Evolutionary conservation across 1,139 yeast genomes (phyloP).

Genomic region (Sugiyamaella pinicola): DNA sequence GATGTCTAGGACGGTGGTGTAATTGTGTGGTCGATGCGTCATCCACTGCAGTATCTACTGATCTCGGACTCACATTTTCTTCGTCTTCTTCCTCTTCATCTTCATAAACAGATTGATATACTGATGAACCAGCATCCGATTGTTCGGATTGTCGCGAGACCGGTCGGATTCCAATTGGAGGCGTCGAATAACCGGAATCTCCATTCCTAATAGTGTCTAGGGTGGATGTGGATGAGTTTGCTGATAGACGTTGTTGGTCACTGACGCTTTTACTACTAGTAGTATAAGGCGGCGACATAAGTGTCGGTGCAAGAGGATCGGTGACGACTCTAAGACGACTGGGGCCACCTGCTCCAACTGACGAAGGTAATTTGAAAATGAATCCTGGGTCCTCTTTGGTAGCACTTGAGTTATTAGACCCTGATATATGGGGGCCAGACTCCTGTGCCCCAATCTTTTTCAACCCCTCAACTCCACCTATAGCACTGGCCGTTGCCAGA

Average conservation of each 20-base stretch:
- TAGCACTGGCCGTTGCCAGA: neutral
- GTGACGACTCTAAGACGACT: conserved; percentile 13
- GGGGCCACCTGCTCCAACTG: conserved; percentile 13
- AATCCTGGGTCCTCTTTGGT: conserved; percentile 17
- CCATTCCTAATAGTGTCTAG: neutral
- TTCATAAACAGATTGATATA: conserved; percentile 13
- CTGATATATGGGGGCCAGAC: too few relatives aligned
- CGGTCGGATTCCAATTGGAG: conserved; percentile 1
- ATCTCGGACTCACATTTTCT: neutral
- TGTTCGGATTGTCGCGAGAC: conserved; percentile 6
- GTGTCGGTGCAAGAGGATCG: conserved; percentile 5
- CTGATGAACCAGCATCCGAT: conserved; percentile 9
- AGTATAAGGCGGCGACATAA: neutral
- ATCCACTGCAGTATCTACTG: neutral
- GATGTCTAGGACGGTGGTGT: neutral
- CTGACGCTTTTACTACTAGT: neutral
- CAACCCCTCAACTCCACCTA: neutral
- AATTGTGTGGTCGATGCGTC: neutral
- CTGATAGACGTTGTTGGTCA: neutral
- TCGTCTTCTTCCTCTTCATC: neutral
- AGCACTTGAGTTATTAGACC: too few relatives aligned
- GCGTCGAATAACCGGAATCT: neutral
- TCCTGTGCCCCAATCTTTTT: neutral
- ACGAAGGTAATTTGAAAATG: conserved; percentile 19
- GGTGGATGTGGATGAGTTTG: conserved; percentile 1